Conservation (phyloP, 1,139 yeast species). For the Yamadazyma trypodendri region DNA sequence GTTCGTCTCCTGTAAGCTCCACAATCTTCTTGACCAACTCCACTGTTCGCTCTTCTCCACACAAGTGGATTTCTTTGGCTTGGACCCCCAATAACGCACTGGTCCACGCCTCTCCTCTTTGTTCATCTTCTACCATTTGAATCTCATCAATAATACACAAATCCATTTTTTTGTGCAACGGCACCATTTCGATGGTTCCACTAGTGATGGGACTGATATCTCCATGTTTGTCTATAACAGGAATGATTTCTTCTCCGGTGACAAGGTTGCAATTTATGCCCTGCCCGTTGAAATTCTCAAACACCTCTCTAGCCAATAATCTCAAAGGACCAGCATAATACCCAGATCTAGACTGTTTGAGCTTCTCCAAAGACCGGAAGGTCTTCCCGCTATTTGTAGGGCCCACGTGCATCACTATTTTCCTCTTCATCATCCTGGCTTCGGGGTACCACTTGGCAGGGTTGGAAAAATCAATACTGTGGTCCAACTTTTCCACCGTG, state of each 20-base stretch:
- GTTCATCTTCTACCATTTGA: constrained; percentile 83
- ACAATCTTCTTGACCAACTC: constrained; percentile 60
- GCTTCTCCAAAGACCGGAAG: constrained; percentile 69
- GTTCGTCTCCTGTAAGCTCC: constrained; percentile 73
- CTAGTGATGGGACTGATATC: constrained; percentile 71
- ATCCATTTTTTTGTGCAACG: constrained; percentile 65
- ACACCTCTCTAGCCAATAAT: constrained; percentile 85
- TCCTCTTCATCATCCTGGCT: constrained; percentile 78
- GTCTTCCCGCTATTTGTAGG: constrained; percentile 99
- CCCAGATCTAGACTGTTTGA: constrained; percentile 73
- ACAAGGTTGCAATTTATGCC: constrained; percentile 75
- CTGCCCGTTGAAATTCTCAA: constrained; percentile 68
- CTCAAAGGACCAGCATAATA: constrained; percentile 95
- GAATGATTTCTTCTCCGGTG: constrained; percentile 91
- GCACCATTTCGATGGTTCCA: constrained; percentile 94
- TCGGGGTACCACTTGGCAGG: constrained; percentile 90
- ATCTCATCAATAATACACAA: constrained; percentile 93
- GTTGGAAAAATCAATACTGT: constrained; percentile 51
- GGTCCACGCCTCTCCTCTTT: constrained; percentile 95
- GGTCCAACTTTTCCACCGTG: constrained; percentile 17
- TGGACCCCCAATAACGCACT: constrained; percentile 83
- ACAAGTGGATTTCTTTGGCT: constrained; percentile 83
- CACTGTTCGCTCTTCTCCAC: constrained; percentile 89
- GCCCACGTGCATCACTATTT: constrained; percentile 87
- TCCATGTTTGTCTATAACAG: constrained; percentile 67